These are phyloP conservation scores for Talaromyces trachyspermus DNA, from an alignment of 495 filamentous ascomycete species.

Conservation along the genomic window DNA sequence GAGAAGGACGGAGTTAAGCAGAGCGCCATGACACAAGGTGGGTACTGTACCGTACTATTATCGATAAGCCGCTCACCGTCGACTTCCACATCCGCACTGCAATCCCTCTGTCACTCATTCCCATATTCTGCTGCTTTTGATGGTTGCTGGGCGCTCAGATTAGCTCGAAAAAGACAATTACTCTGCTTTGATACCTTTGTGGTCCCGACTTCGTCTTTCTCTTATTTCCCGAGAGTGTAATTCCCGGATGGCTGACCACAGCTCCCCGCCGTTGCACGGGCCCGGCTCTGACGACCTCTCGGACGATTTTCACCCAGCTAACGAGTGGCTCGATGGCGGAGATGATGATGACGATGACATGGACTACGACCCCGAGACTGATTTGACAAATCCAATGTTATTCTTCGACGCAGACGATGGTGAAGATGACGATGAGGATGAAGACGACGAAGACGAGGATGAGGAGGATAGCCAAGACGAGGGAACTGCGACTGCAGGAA, in stretches of 20 bases:
- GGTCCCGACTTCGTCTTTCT: no score
- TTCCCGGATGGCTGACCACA: not conserved
- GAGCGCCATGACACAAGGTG: no score
- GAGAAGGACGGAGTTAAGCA: no score
- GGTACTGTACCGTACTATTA: no score
- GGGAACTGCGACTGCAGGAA: slow-evolving; percentile 16
- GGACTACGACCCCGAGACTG: slow-evolving; percentile 33
- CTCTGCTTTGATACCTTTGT: no score
- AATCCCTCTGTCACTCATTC: no score
- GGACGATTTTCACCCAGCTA: slow-evolving; percentile 22
- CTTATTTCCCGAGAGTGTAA: no score
- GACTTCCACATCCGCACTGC: no score
- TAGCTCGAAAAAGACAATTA: no score
- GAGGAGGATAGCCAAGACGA: slow-evolving; percentile 18
- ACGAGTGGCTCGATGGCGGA: slow-evolving; percentile 37
- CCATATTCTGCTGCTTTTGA: no score
- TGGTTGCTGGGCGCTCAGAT: no score
- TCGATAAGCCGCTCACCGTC: no score
- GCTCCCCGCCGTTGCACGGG: not conserved
- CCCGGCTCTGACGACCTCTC: slow-evolving; percentile 3
- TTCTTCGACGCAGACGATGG: slow-evolving; percentile 31
- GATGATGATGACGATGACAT: slow-evolving; percentile 46
- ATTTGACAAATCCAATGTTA: slow-evolving; percentile 22
- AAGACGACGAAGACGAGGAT: slow-evolving; percentile 28
- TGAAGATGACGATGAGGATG: slow-evolving; percentile 22